phyloP scores from a whole-genome alignment of 148 eudicot species.

The Rhododendron vialii region DNA sequence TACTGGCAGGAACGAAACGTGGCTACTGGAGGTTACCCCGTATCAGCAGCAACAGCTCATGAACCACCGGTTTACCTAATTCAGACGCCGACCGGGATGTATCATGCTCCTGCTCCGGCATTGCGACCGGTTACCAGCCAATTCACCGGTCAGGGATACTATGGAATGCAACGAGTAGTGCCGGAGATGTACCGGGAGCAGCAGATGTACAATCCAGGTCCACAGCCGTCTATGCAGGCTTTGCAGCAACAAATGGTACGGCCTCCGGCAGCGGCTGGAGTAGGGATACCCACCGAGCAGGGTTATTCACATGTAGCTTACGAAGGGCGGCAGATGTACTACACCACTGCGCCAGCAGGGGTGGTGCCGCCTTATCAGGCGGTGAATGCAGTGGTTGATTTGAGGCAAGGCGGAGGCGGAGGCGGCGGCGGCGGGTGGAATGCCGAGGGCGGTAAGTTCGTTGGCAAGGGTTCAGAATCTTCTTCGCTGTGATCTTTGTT shows the following conservation, averaged over 20 bases:
- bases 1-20: conserved; percentile 16
- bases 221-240: conserved; percentile 5
- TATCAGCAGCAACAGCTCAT: not conserved
- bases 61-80: conserved; percentile 39
- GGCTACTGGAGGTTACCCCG: conserved; percentile 10
- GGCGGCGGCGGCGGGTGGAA: conserved; percentile 15
- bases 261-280: conserved; percentile 2
- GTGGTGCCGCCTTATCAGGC: conserved; percentile 27
- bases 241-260: conserved; percentile 23
- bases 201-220: conserved; percentile 30
- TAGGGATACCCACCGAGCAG: conserved; percentile 11
- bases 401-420: conserved; percentile 12
- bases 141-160: conserved; percentile 30
- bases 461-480: conserved; percentile 10
- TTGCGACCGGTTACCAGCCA: conserved; percentile 28
- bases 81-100: conserved; percentile 31
- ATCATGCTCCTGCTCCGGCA: conserved; percentile 28
- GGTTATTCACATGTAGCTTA: conserved; percentile 34
- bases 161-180: conserved; percentile 37
- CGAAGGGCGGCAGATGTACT: conserved; percentile 59
- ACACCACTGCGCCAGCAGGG: conserved; percentile 25
- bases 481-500: conserved; percentile 18
- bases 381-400: conserved; percentile 19
- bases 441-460: conserved; percentile 20
- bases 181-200: conserved; percentile 44